Percentiles rank a stretch among this genome's conserved stretches.
Evolutionary conservation across 2,329 filamentous ascomycete species (phyloP).

Genomic region (Talaromyces sp.): DNA sequence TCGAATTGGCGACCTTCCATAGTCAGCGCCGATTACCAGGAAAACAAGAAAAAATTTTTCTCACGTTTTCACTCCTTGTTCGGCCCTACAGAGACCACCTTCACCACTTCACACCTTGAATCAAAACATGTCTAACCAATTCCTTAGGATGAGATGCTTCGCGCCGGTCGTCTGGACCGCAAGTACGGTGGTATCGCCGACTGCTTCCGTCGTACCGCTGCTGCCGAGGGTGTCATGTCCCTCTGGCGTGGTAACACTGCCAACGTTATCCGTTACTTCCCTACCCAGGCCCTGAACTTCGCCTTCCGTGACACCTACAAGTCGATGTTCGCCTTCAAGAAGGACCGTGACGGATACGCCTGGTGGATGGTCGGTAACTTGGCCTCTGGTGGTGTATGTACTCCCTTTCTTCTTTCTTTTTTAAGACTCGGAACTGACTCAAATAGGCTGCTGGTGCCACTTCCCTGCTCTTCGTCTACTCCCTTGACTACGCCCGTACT

Average conservation of each 20-base stretch:
- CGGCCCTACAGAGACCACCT: neutral
- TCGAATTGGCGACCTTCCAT: neutral
- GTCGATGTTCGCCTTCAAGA: conserved; percentile 99
- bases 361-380: conserved; percentile 99
- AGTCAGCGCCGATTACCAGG: neutral
- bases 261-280: conserved; percentile 99
- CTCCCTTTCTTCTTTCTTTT: neutral
- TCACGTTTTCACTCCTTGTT: conserved; percentile 5
- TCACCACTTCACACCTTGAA: neutral
- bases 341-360: conserved; percentile 95
- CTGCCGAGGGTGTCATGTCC: conserved; percentile 87
- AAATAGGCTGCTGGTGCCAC: conserved; percentile 90
- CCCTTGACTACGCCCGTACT: conserved; percentile 99
- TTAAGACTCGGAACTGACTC: conserved; percentile 4
- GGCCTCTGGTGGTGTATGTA: conserved; percentile 96
- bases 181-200: conserved; percentile 92
- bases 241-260: conserved; percentile 99
- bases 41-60: neutral
- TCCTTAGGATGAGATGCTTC: conserved; percentile 97
- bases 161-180: conserved; percentile 94
- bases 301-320: conserved; percentile 99
- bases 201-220: conserved; percentile 90
- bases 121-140: conserved; percentile 10
- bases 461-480: conserved; percentile 99
- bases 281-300: conserved; percentile 99